These are phyloP conservation scores for Suhomyces yuchorum DNA, from an alignment of 1,139 yeast species.

Conservation along the genomic window DNA sequence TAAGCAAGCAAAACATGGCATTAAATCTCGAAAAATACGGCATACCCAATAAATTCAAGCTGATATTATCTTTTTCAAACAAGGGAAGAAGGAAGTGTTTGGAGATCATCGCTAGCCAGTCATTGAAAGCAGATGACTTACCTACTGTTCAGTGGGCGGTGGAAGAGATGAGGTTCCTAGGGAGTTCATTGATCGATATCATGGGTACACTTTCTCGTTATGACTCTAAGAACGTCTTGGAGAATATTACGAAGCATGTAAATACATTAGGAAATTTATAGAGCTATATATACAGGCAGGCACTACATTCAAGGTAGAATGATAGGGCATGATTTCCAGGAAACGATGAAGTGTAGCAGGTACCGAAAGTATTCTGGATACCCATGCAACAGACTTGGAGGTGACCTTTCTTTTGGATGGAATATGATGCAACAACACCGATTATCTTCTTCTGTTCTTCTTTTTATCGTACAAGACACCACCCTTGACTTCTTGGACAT, in stretches of 20 bases:
- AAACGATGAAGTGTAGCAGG: neutral
- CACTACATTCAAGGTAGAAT: neutral
- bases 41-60: slow-evolving; percentile 19
- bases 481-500: slow-evolving; percentile 66
- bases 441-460: slow-evolving; percentile 30
- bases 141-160: slow-evolving; percentile 34
- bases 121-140: slow-evolving; percentile 28
- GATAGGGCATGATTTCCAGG: neutral
- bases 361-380: neutral
- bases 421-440: neutral
- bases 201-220: slow-evolving; percentile 6
- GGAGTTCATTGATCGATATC: slow-evolving; percentile 30
- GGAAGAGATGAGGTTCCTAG: slow-evolving; percentile 34
- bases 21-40: slow-evolving; percentile 19
- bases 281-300: slow-evolving; percentile 12
- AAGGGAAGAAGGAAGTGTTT: slow-evolving; percentile 20
- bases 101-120: slow-evolving; percentile 23
- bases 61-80: slow-evolving; percentile 16
- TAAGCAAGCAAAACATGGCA: slow-evolving; percentile 4
- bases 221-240: slow-evolving; percentile 2
- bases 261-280: slow-evolving; percentile 11
- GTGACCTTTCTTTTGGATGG: neutral
- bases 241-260: slow-evolving; percentile 7
- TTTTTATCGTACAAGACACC: slow-evolving; percentile 61
- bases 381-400: neutral